Evolutionary conservation across 352 stramenopile genomes (phyloP).

Genomic region (Phytophthora pistaciae): DNA sequence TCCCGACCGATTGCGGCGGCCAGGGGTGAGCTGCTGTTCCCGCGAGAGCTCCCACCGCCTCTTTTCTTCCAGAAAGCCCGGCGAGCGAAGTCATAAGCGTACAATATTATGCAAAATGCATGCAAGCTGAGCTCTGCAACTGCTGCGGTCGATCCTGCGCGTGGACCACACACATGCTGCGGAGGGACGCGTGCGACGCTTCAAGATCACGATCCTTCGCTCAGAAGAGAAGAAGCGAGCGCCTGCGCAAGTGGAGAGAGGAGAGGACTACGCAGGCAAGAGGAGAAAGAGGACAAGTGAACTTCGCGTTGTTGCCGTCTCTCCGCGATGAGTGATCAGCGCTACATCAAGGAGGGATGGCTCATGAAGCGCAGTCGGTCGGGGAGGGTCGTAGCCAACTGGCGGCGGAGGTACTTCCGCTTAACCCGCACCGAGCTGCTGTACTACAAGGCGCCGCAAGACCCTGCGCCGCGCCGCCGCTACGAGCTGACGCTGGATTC

Average conservation of each 20-base stretch:
- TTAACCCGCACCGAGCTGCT: conserved; percentile 66
- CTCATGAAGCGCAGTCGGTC: conserved; percentile 70
- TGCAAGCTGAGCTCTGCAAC: not conserved
- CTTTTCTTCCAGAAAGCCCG: conserved; percentile 57
- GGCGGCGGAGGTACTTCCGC: conserved; percentile 77
- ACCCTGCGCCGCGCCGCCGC: conserved; percentile 43
- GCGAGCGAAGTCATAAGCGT: conserved; percentile 18
- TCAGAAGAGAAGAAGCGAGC: conserved; percentile 25
- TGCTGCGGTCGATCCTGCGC: not conserved
- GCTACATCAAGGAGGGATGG: conserved; percentile 78
- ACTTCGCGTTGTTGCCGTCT: conserved; percentile 3
- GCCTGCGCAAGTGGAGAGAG: conserved; percentile 2
- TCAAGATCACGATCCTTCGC: conserved; percentile 28
- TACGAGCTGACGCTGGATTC: conserved; percentile 65
- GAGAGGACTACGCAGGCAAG: conserved; percentile 3
- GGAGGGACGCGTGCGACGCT: conserved; percentile 18
- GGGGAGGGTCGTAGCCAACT: conserved; percentile 51
- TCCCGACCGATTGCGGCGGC: not conserved
- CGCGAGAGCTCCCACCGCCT: conserved; percentile 42
- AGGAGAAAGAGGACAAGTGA: conserved; percentile 8
- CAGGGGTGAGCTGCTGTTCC: conserved; percentile 27
- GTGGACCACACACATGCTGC: not conserved
- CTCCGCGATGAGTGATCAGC: conserved; percentile 32
- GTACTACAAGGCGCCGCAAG: conserved; percentile 59
- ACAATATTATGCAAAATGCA: not conserved